Conservation (phyloP, 192 early-diverging fungal genomes). For the Dispira simplex region DNA sequence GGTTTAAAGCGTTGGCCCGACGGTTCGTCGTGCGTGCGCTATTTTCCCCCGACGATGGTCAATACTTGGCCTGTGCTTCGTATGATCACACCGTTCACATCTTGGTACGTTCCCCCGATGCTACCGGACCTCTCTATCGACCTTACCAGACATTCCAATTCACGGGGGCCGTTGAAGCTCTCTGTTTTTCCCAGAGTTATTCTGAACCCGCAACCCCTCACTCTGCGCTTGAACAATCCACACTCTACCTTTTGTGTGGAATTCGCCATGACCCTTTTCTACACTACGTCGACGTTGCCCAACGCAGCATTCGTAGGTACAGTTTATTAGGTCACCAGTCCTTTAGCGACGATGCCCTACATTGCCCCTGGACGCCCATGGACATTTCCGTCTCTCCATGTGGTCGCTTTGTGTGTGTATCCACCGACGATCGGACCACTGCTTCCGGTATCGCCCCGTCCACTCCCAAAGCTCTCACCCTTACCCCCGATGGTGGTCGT, state of each 20-base stretch:
- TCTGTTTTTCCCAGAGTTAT: neutral
- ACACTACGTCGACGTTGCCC: neutral
- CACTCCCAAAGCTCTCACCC: neutral
- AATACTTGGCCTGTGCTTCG: slow-evolving; percentile 1
- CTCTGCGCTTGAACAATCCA: neutral
- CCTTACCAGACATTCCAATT: neutral
- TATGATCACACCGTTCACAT: slow-evolving; percentile 8
- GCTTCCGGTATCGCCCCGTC: neutral
- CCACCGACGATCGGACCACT: slow-evolving; percentile 4
- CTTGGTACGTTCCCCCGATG: neutral
- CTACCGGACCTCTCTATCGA: neutral
- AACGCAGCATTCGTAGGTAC: neutral
- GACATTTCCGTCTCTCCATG: neutral
- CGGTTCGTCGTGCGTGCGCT: neutral
- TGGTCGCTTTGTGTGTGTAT: neutral
- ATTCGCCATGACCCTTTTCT: neutral
- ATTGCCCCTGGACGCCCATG: slow-evolving; percentile 8
- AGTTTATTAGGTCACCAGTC: slow-evolving; percentile 1
- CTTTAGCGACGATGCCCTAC: slow-evolving; percentile 5
- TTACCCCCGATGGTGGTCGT: slow-evolving; percentile 5
- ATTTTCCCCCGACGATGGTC: neutral
- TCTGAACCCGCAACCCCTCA: neutral
- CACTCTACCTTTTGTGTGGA: neutral
- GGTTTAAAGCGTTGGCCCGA: neutral
- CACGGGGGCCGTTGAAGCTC: slow-evolving; percentile 1